Base-by-base conservation (phyloP, 495 filamentous ascomycete genomes). In the Podospora conica region DNA sequence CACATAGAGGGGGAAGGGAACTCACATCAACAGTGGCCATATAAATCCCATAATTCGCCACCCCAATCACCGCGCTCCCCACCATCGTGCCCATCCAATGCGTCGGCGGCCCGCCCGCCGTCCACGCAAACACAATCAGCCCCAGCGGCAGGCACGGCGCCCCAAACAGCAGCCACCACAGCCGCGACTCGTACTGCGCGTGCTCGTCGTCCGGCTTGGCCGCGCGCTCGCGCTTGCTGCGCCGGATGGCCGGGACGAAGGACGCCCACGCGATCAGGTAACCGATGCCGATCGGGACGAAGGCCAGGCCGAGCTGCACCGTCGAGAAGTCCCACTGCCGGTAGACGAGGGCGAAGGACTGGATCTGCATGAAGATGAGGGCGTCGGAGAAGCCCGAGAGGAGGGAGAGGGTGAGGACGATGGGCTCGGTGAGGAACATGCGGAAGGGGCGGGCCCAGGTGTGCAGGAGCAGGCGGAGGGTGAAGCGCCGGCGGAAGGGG, bases 341-440 rank as follows among this genome's bases (percentile, higher is more conserved):
- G 70, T 88, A 91, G 23, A 91, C 87, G 12, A 88, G 78, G 1
- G 70, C 71, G 71, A 90, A 89, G 0, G 84, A 87, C 68, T 91
- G 86, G 66, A 91, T 86, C 76, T 88, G 90, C 75, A 87, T 89
- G 81, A 91, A 92, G 77, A 93, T 89, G 8, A 93, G 81, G n/a
- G 89, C 90, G 68, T 92, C 90, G 25, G 83, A 86, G 80, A 92
- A 91, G 54, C 90, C 90, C 27, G 85, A 88, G 25, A 92, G 86
- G 10, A 91, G 77, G 3, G 88, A 91, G 2, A 93, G 79, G 55
- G 80, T 84, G 4, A 91, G 78, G 7, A 92, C 90, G 69, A 93
- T 92, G 1, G 89, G 88, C 69, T 93, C 90, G 0, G 84, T 87
- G 20, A 90, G 66, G 76, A 92, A 91, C 88, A 93, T 93, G 53